Conservation (phyloP, 225 moss, liverwort and hornwort genomes). For the Rhytidiadelphus loreus region DNA sequence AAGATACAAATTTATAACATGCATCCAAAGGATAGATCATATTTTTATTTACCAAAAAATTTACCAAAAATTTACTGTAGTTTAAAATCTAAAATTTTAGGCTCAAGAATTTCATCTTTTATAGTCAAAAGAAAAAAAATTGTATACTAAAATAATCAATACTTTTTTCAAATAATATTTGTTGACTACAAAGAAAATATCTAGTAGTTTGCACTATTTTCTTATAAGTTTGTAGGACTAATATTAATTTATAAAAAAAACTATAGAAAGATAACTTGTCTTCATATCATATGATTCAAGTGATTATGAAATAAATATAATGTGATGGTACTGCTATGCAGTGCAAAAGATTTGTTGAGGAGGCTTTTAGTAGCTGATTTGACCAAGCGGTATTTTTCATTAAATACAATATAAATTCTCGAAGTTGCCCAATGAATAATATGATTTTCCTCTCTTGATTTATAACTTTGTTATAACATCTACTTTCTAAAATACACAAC, state of each 20-base stretch:
- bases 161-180: background rate
- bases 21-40: rapidly evolving
- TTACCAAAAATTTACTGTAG: background rate
- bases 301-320: background rate
- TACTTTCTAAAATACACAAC: background rate
- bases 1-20: too few relatives aligned
- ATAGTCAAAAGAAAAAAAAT: too few relatives aligned
- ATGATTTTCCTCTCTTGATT: rapidly evolving
- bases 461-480: too few relatives aligned
- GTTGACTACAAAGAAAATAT: background rate
- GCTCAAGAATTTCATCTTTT: background rate
- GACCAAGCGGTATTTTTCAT: constrained; percentile 47
- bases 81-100: too few relatives aligned
- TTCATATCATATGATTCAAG: background rate
- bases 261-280: rapidly evolving
- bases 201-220: background rate
- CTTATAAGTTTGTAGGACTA: too few relatives aligned
- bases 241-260: rapidly evolving
- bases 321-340: background rate
- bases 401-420: background rate
- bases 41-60: rapidly evolving
- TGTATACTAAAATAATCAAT: background rate
- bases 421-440: too few relatives aligned
- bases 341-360: constrained; percentile 73
- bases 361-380: constrained; percentile 79